Conservation (phyloP, 129 eudicot genomes). For the Pittosporum tobira region DNA sequence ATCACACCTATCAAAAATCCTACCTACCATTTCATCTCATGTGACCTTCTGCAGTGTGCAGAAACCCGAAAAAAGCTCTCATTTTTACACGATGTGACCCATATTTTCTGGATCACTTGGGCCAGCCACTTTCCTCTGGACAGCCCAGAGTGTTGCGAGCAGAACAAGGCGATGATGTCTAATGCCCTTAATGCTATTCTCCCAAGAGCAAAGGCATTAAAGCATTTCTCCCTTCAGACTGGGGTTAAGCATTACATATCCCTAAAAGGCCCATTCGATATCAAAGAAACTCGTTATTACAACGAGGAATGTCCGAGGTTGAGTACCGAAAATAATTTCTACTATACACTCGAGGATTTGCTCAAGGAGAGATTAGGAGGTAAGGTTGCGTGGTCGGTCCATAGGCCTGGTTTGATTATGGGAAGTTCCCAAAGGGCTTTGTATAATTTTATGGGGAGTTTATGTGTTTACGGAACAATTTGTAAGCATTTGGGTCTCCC, state of each 20-base stretch:
- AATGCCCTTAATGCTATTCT: conserved; percentile 60
- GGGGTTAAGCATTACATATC: conserved; percentile 82
- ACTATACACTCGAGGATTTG: conserved; percentile 78
- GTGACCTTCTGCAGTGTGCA: conserved; percentile 54
- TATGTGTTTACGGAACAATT: conserved; percentile 61
- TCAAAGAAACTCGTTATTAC: conserved; percentile 22
- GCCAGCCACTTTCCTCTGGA: conserved; percentile 74
- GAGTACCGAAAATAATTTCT: conserved; percentile 40
- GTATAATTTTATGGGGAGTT: conserved; percentile 76
- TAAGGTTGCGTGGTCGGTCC: conserved; percentile 65
- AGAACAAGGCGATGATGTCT: conserved; percentile 72
- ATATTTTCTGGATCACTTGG: conserved; percentile 93
- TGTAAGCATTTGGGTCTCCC: conserved; percentile 70
- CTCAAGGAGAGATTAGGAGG: conserved; percentile 48
- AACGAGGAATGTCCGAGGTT: conserved; percentile 61
- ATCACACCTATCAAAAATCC: conserved; percentile 13
- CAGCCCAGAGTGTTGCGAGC: conserved; percentile 60
- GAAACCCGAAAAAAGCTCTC: conserved; percentile 48
- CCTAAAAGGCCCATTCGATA: conserved; percentile 21
- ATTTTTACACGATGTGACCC: conserved; percentile 53
- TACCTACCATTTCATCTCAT: conserved; percentile 57
- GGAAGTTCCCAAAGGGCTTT: conserved; percentile 54
- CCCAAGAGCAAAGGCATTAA: conserved; percentile 42
- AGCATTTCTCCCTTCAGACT: conserved; percentile 75
- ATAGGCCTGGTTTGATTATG: conserved; percentile 77